Evolutionary conservation across 768 basidiomycete species (phyloP).

Genomic region (Tulasnella calospora): DNA sequence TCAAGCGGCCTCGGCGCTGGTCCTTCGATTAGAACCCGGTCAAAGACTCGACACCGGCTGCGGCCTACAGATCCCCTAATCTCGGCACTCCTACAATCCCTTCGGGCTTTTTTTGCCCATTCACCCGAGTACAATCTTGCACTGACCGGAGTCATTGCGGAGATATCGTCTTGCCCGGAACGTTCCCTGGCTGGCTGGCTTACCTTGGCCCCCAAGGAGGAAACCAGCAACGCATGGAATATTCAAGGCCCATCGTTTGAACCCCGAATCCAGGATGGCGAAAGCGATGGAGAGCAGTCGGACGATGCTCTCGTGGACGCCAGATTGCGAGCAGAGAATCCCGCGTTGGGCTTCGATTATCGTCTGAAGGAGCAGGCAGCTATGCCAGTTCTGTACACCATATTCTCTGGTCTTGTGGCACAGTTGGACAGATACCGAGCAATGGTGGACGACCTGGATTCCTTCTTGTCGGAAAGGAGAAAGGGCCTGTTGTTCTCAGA

Average conservation of each 20-base stretch:
- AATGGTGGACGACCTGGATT: slow-evolving; percentile 73
- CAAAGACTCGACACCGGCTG: slow-evolving; percentile 59
- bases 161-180: slow-evolving; percentile 78
- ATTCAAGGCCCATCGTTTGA: slow-evolving; percentile 26
- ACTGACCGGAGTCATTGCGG: slow-evolving; percentile 74
- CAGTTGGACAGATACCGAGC: slow-evolving; percentile 79
- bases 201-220: slow-evolving; percentile 55
- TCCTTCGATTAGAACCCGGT: not conserved
- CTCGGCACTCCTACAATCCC: slow-evolving; percentile 59
- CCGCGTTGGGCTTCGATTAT: slow-evolving; percentile 53
- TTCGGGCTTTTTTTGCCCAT: slow-evolving; percentile 79
- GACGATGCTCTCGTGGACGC: slow-evolving; percentile 71
- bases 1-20: not conserved
- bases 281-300: slow-evolving; percentile 74
- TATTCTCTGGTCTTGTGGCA: slow-evolving; percentile 72
- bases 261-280: slow-evolving; percentile 35
- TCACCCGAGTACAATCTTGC: slow-evolving; percentile 83
- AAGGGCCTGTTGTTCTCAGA: slow-evolving; percentile 88
- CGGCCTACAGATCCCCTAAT: slow-evolving; percentile 74
- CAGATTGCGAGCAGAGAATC: slow-evolving; percentile 52
- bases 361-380: slow-evolving; percentile 60
- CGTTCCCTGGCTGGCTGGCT: slow-evolving; percentile 87
- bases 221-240: slow-evolving; percentile 16
- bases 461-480: slow-evolving; percentile 75
- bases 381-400: slow-evolving; percentile 72